Evolutionary conservation across 1,284 basidiomycete species (phyloP), one percentile per base, ranked within the genome.

Genomic region (Austroboletus novae-zelandiae): DNA sequence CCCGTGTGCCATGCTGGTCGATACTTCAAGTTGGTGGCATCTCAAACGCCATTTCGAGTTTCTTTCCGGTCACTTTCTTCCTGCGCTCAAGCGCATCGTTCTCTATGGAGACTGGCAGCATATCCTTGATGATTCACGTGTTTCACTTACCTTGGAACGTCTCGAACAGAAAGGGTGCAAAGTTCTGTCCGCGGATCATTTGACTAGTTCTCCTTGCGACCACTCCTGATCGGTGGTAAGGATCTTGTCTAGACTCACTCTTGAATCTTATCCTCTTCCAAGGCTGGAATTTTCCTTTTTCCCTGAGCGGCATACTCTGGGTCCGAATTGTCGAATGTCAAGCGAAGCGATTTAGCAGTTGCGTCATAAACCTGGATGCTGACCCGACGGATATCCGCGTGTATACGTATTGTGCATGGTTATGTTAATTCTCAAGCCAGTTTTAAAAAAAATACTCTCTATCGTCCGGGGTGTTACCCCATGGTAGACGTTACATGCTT

Each of bases 101-200:
- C 60, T 82, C n/a, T 71, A 80, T 48, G 81, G 81, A 2, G 67
- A 79, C 43, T 83, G 81, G 79, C 64, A 60, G 27, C 56, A 62
- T 17, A 67, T 72, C 31, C 47, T 72, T 13, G 32, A 51, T 1
- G 68, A 77, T 56, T 57, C 62, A 27, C 68, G 61, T 31, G 71
- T 79, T 50, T 55, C 44, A 17, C 36, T 49, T 1, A 50, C 52
- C 10, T 18, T 52, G 27, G 47, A 64, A 17, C 35, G 37, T 34
- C 49, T 70, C 44, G 27, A 13, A 17, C 50, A 40, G 10, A 66
- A 55, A 23, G 68, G 65, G 15, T 50, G 65, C 34, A 7, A 11
- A 7, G 23, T 66, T 20, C 11, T 55, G 36, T 34, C 44, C 42
- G 54, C 53, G 23, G 48, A 55, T 31, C 59, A 49, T 2, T 43